Evolutionary conservation across 1,284 basidiomycete genomes (phyloP).

Genomic region (Heterobasidion parviporum): DNA sequence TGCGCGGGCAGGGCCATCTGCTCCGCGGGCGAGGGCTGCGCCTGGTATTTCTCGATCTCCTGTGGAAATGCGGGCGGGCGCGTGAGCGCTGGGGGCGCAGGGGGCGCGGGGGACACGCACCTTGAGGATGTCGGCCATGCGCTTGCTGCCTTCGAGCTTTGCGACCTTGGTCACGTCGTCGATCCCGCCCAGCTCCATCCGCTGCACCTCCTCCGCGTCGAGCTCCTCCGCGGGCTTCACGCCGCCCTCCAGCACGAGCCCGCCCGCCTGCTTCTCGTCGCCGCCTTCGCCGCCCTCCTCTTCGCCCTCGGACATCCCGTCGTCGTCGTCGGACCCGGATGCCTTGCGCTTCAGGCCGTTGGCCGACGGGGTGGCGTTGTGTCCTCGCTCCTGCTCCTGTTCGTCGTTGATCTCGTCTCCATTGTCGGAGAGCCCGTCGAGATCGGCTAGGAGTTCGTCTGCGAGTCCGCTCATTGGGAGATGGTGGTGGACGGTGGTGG

Average conservation of each 20-base stretch:
- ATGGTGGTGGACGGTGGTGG: not conserved
- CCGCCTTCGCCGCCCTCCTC: slow-evolving; percentile 29
- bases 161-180: slow-evolving; percentile 85
- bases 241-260: slow-evolving; percentile 83
- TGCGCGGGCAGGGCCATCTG: slow-evolving; percentile 76
- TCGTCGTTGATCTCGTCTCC: slow-evolving; percentile 36
- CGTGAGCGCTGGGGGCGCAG: not conserved
- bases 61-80: slow-evolving; percentile 23
- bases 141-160: slow-evolving; percentile 79
- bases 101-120: slow-evolving; percentile 26
- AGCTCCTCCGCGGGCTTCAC: slow-evolving; percentile 89
- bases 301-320: slow-evolving; percentile 40
- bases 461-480: slow-evolving; percentile 64
- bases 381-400: slow-evolving; percentile 39
- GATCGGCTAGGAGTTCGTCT: slow-evolving; percentile 83
- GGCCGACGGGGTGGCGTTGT: slow-evolving; percentile 22
- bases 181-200: slow-evolving; percentile 80
- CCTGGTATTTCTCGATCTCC: slow-evolving; percentile 86
- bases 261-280: slow-evolving; percentile 35
- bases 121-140: slow-evolving; percentile 80
- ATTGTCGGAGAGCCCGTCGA: slow-evolving; percentile 68
- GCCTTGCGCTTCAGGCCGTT: slow-evolving; percentile 57
- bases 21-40: slow-evolving; percentile 69
- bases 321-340: slow-evolving; percentile 41
- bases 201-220: slow-evolving; percentile 86